These are phyloP conservation scores for Heliocybe sulcata DNA, from an alignment of 1,284 basidiomycete genomes.

Conservation along the genomic window DNA sequence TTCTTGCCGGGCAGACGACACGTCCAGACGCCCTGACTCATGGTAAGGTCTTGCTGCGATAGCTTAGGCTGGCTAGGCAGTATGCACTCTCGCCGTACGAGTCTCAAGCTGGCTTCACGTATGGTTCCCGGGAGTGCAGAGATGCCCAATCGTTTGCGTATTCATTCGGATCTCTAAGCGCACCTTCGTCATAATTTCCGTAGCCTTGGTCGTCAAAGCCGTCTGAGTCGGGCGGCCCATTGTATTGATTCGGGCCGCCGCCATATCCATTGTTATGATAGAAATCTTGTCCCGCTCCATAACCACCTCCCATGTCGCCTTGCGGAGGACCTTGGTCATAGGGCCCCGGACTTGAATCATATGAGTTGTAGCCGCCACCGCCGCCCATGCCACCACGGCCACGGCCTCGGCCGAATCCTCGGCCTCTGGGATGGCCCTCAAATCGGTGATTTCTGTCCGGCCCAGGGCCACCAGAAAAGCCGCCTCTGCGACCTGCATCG, in stretches of 20 bases:
- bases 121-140: neutral
- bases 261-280: conserved; percentile 58
- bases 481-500: conserved; percentile 61
- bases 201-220: conserved; percentile 51
- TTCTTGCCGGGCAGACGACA: neutral
- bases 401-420: conserved; percentile 51
- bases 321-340: conserved; percentile 61
- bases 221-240: conserved; percentile 33
- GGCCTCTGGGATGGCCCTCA: conserved; percentile 50
- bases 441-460: conserved; percentile 68
- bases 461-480: conserved; percentile 53
- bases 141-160: conserved; percentile 8
- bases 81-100: neutral
- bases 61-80: neutral
- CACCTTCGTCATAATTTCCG: conserved; percentile 66
- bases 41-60: neutral
- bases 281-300: conserved; percentile 54
- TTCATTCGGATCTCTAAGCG: conserved; percentile 44
- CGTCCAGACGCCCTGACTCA: neutral
- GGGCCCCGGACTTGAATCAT: conserved; percentile 41
- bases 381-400: conserved; percentile 24
- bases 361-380: conserved; percentile 36
- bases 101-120: neutral
- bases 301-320: conserved; percentile 46
- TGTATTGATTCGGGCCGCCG: conserved; percentile 37